These are phyloP conservation scores for Xylariales sp. DNA, from an alignment of 2,329 filamentous ascomycete species.

Conservation along the genomic window DNA sequence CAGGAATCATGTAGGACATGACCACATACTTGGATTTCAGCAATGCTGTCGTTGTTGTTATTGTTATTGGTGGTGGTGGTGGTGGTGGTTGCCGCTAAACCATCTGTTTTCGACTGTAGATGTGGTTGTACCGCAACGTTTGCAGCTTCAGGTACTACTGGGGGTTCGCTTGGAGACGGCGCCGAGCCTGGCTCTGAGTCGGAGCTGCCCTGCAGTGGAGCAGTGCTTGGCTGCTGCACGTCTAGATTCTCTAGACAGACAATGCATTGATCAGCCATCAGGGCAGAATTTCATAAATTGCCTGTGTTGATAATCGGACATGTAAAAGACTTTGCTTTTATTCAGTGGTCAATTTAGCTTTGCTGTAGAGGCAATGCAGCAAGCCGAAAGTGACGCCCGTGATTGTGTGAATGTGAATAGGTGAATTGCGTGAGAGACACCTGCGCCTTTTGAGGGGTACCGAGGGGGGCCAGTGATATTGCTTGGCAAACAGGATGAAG, in stretches of 20 bases:
- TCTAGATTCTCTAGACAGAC: constrained; percentile 62
- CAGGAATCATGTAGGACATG: constrained; percentile 92
- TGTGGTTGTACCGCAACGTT: constrained; percentile 14
- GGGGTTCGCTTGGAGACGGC: too few species aligned
- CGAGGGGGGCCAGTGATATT: too few species aligned
- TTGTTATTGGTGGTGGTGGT: constrained; percentile 16
- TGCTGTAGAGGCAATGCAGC: constrained; percentile 20
- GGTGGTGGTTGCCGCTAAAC: constrained; percentile 17
- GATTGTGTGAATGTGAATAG: constrained; percentile 11
- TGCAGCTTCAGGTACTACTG: constrained; percentile 6
- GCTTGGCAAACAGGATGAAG: too few species aligned
- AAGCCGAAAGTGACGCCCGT: constrained; percentile 17
- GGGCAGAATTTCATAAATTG: constrained; percentile 28
- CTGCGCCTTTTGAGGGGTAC: too few species aligned
- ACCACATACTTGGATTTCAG: constrained; percentile 69
- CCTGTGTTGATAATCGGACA: constrained; percentile 27
- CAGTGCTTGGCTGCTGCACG: constrained; percentile 19
- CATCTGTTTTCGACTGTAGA: constrained; percentile 19
- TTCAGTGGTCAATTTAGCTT: constrained; percentile 36
- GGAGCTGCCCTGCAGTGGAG: constrained; percentile 11
- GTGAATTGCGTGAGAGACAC: too few species aligned
- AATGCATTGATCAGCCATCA: constrained; percentile 62
- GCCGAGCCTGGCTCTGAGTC: constrained; percentile 2
- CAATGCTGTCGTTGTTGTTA: constrained; percentile 42
- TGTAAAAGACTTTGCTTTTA: constrained; percentile 23